Percentiles rank a stretch among this genome's conserved stretches.
These are phyloP conservation scores for Fraxinus nigra DNA, from an alignment of 305 asterid genomes.

Conservation along the genomic window DNA sequence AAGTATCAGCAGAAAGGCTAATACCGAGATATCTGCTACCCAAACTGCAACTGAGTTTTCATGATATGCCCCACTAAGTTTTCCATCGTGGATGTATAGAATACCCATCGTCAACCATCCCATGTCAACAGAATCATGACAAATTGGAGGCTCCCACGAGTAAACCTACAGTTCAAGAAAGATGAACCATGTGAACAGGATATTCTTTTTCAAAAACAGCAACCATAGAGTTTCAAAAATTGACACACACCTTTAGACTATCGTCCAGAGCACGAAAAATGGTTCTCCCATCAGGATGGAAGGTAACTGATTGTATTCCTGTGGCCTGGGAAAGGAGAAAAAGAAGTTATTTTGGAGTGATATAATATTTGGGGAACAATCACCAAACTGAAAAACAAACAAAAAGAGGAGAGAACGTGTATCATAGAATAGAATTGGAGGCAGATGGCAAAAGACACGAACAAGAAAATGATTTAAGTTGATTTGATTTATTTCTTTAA, in stretches of 20 bases:
- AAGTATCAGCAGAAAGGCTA: conserved; percentile 20
- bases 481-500: conserved; percentile 10
- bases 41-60: conserved; percentile 88
- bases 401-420: background rate
- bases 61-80: conserved; percentile 86
- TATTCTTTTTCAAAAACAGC: conserved; percentile 9
- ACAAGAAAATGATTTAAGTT: background rate
- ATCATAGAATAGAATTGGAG: background rate
- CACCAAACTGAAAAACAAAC: background rate
- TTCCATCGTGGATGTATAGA: conserved; percentile 82
- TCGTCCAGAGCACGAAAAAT: conserved; percentile 85
- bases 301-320: conserved; percentile 76
- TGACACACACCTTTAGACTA: conserved; percentile 67
- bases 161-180: conserved; percentile 57
- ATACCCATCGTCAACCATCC: conserved; percentile 94
- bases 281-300: conserved; percentile 92
- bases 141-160: conserved; percentile 90
- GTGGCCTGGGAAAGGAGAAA: conserved; percentile 52
- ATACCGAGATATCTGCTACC: conserved; percentile 92
- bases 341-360: conserved; percentile 11
- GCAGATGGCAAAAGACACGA: background rate
- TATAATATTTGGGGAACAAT: conserved; percentile 7
- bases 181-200: conserved; percentile 13
- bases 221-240: conserved; percentile 12
- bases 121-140: conserved; percentile 88